Evolutionary conservation across 495 filamentous ascomycete species (phyloP), one percentile per base, ranked within the genome.

Genomic region (Aspergillus ostianus): DNA sequence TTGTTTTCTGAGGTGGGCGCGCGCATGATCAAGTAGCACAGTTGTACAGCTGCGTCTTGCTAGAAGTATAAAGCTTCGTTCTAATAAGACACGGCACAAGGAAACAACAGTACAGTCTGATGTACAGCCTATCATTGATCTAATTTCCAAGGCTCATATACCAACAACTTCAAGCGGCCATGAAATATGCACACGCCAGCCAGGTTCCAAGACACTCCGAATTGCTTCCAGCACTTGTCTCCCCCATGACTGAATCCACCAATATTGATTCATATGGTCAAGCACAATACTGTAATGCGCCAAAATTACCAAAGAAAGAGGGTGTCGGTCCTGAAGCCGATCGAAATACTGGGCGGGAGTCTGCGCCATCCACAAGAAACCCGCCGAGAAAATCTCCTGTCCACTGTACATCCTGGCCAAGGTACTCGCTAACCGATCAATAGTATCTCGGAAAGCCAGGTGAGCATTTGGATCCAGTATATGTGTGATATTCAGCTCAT

Each of bases 321-420:
- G 48, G 17, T 62, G 17, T 19, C 50, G 49, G 3, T 44, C 36
- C 17, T 32, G 47, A n/a, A 62, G n/a, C 8, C 54, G 36, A 17
- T 49, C 6, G 6, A 57, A 17, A 26, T 29, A 58, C 18, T 7
- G 29, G 5, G 53, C n/a, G 80, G 65, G 56, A 44, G 51, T 29
- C 19, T 52, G 26, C 6, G 21, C 30, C 21, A 58, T 23, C 56
- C 56, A 58, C 27, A 51, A 47, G 20, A 48, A 48, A 21, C 46
- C 1, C 10, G 46, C 46, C 46, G 46, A 48, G 20, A 47, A 19
- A n/a, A 56, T 21, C 21, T 56, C 54, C 3, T 15, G 32, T 7
- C n/a, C 23, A 41, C 32, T 30, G n/a, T 56, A 32, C 12, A 47
- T 32, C 32, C 15, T 46, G 21, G 19, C 23, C 2, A 56, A 29